Conservation (phyloP, 805 yeast species). For the Komagataella mondaviorum region DNA sequence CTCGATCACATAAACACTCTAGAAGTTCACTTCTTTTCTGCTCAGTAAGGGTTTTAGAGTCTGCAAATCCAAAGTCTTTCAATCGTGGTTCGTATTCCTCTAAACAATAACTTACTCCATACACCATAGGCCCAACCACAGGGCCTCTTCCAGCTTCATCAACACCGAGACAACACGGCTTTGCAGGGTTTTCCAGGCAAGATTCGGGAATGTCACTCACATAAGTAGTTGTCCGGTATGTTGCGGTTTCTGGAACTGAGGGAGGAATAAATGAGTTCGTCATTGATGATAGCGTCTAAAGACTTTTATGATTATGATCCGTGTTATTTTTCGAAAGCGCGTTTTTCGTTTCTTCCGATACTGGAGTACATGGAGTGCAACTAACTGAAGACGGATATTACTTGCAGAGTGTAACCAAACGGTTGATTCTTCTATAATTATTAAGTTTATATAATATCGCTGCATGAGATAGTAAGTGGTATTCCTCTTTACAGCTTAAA, state of each 20-base stretch:
- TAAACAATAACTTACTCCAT: slow-evolving; percentile 73
- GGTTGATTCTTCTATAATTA: neutral
- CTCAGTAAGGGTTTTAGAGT: slow-evolving; percentile 79
- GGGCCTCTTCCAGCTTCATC: slow-evolving; percentile 99
- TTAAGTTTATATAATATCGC: too few relatives aligned
- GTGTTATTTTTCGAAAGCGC: neutral
- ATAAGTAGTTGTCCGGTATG: slow-evolving; percentile 32
- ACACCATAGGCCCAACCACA: slow-evolving; percentile 95
- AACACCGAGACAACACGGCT: slow-evolving; percentile 61
- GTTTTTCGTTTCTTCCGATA: neutral
- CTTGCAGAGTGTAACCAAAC: too few relatives aligned
- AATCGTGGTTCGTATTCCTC: slow-evolving; percentile 34
- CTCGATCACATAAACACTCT: slow-evolving; percentile 21
- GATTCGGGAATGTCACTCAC: slow-evolving; percentile 33
- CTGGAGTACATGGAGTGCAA: too few relatives aligned
- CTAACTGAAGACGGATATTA: too few relatives aligned
- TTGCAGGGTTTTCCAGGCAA: slow-evolving; percentile 17
- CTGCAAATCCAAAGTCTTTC: slow-evolving; percentile 69
- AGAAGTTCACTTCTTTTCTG: slow-evolving; percentile 51
- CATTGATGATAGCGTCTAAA: slow-evolving; percentile 2
- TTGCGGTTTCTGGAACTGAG: slow-evolving; percentile 16
- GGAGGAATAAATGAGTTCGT: slow-evolving; percentile 16
- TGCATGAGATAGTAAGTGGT: neutral
- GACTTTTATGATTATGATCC: neutral
- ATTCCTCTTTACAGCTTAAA: neutral